Evolutionary conservation across 2,329 filamentous ascomycete species (phyloP).

Genomic region (Hymenoscyphus repandus): DNA sequence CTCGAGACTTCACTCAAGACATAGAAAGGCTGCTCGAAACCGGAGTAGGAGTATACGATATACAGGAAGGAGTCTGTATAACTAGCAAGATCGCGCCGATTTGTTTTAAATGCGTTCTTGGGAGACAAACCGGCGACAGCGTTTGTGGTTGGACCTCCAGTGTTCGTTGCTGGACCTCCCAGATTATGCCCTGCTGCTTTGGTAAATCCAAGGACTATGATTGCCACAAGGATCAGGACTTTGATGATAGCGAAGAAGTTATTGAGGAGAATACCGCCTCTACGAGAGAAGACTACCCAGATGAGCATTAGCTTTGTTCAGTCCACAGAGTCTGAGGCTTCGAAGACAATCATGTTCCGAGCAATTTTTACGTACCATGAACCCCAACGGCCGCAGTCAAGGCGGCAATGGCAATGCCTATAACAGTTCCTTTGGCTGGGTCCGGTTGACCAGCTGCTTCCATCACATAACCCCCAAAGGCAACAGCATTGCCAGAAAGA

Average conservation of each 20-base stretch:
- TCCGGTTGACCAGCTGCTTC: conserved; percentile 30
- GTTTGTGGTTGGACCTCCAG: not conserved
- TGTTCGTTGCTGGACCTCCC: not conserved
- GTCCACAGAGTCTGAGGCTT: no score
- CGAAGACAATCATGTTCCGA: no score
- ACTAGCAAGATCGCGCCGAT: conserved; percentile 10
- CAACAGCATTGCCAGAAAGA: conserved; percentile 43
- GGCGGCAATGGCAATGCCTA: conserved; percentile 44
- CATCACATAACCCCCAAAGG: conserved; percentile 39
- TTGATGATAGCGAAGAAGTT: conserved; percentile 48
- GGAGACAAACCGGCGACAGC: not conserved
- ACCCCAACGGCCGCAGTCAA: conserved; percentile 38
- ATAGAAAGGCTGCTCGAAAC: conserved; percentile 39
- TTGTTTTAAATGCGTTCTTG: not conserved
- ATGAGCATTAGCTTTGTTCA: not conserved
- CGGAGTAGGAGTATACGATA: conserved; percentile 37
- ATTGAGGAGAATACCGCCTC: conserved; percentile 46
- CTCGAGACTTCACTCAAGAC: conserved; percentile 36
- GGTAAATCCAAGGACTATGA: conserved; percentile 35
- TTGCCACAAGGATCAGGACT: conserved; percentile 41
- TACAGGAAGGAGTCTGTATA: conserved; percentile 38
- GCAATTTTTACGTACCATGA: conserved; percentile 30
- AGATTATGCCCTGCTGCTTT: conserved; percentile 4
- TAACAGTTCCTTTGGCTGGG: conserved; percentile 32
- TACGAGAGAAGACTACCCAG: conserved; percentile 34